Conservation (phyloP, 1,284 basidiomycete genomes). For the Leccinum subrobustum region DNA sequence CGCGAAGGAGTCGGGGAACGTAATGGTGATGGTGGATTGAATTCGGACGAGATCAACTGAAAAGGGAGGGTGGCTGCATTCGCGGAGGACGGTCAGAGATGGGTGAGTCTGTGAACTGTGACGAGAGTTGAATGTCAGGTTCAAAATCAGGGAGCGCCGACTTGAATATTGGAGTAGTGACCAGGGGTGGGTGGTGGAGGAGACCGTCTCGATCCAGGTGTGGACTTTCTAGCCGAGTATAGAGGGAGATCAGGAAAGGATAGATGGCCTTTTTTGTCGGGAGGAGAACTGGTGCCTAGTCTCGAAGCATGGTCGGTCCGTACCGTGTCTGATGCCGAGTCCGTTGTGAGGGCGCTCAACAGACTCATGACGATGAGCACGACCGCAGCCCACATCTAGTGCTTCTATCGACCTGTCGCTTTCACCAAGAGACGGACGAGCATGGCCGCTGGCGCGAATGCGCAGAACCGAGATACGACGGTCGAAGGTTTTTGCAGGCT, state of each 20-base stretch:
- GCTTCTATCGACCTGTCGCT: too few relatives aligned
- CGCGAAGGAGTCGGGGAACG: conserved; percentile 52
- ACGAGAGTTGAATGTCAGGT: conserved; percentile 10
- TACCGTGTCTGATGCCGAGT: too few relatives aligned
- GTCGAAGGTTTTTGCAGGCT: too few relatives aligned
- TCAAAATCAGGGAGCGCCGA: conserved; percentile 2
- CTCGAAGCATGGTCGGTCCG: conserved; percentile 26
- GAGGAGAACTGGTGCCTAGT: conserved; percentile 3
- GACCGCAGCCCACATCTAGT: too few relatives aligned
- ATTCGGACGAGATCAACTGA: conserved; percentile 20
- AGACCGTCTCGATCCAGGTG: conserved; percentile 10
- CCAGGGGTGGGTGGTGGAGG: conserved; percentile 14
- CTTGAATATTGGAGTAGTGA: conserved; percentile 12
- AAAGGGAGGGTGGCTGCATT: conserved; percentile 15
- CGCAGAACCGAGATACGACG: too few relatives aligned
- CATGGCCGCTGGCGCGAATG: too few relatives aligned
- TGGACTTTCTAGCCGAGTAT: conserved; percentile 6
- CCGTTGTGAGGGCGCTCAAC: too few relatives aligned
- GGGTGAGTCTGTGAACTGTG: conserved; percentile 26
- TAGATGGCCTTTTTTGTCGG: conserved; percentile 6
- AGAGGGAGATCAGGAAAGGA: conserved; percentile 15
- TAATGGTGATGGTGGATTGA: conserved; percentile 28
- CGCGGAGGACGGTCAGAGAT: conserved; percentile 23
- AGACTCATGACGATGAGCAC: too few relatives aligned
- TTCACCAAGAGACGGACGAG: too few relatives aligned